Percentiles rank a stretch among this genome's conserved stretches.
Conservation (phyloP, 2,329 filamentous ascomycete genomes). For the Paecilomyces variotii region DNA sequence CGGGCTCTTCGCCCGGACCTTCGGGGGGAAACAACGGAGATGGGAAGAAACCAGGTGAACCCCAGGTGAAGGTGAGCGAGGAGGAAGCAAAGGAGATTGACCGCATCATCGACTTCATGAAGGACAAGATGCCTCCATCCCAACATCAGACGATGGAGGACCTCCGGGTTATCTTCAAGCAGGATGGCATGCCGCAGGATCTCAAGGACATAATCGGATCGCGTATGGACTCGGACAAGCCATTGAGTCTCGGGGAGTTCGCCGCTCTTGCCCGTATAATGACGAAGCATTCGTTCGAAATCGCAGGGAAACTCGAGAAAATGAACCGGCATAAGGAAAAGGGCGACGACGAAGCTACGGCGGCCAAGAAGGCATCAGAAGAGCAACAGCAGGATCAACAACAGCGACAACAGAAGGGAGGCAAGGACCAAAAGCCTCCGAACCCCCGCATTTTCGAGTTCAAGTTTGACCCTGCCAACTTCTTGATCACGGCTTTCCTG, state of each 20-base stretch:
- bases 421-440: conserved; percentile 20
- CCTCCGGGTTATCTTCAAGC: conserved; percentile 55
- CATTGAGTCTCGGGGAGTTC: conserved; percentile 47
- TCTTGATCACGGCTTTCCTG: conserved; percentile 51
- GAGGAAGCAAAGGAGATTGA: conserved; percentile 53
- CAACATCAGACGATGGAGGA: conserved; percentile 54
- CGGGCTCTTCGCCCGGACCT: background rate
- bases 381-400: conserved; percentile 20
- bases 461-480: conserved; percentile 47
- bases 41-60: conserved; percentile 29
- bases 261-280: conserved; percentile 54
- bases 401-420: conserved; percentile 25
- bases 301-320: conserved; percentile 29
- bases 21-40: conserved; percentile 8
- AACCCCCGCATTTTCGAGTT: conserved; percentile 36
- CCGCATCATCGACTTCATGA: conserved; percentile 48
- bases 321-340: conserved; percentile 18
- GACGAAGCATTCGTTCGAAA: conserved; percentile 48
- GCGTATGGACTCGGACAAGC: conserved; percentile 38
- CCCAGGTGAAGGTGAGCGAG: conserved; percentile 40
- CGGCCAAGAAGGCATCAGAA: conserved; percentile 12
- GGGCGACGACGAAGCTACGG: conserved; percentile 27
- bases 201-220: conserved; percentile 56
- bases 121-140: conserved; percentile 52
- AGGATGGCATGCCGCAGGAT: conserved; percentile 62